Conservation (phyloP, 257 asterid species). For the Scutellaria baicalensis region DNA sequence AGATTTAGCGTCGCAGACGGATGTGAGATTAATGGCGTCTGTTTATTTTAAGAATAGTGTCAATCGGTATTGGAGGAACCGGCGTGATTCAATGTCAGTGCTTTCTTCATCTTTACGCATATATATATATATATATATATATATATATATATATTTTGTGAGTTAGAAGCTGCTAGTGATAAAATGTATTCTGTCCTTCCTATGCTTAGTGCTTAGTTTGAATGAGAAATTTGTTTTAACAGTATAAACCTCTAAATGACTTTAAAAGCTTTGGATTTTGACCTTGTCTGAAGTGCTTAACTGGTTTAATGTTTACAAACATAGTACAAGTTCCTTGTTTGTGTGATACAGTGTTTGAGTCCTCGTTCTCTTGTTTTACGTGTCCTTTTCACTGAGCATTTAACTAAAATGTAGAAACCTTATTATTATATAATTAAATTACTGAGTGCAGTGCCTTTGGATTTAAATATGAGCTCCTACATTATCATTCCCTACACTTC, state of each 20-base stretch:
- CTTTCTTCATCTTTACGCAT: neutral
- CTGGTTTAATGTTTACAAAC: neutral
- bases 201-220: neutral
- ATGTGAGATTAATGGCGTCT: conserved; percentile 87
- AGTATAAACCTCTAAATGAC: neutral
- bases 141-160: too few relatives aligned
- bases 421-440: neutral
- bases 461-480: neutral
- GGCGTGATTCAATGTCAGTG: conserved; percentile 77
- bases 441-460: neutral
- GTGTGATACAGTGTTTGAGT: neutral
- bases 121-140: too few relatives aligned
- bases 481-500: neutral
- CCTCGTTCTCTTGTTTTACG: neutral
- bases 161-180: neutral
- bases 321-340: neutral
- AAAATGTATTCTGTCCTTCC: neutral
- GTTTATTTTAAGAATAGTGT: conserved; percentile 85
- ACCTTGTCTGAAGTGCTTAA: neutral
- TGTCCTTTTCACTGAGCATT: neutral
- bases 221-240: neutral
- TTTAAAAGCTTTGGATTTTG: neutral
- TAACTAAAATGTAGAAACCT: neutral
- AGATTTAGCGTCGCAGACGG: conserved; percentile 60
- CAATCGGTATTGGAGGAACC: conserved; percentile 80